A percentile compares a stretch with the other conserved stretches of the same genome.
phyloP scores from a whole-genome alignment of 2,329 filamentous ascomycete genomes.

The Cryphonectria japonica region DNA sequence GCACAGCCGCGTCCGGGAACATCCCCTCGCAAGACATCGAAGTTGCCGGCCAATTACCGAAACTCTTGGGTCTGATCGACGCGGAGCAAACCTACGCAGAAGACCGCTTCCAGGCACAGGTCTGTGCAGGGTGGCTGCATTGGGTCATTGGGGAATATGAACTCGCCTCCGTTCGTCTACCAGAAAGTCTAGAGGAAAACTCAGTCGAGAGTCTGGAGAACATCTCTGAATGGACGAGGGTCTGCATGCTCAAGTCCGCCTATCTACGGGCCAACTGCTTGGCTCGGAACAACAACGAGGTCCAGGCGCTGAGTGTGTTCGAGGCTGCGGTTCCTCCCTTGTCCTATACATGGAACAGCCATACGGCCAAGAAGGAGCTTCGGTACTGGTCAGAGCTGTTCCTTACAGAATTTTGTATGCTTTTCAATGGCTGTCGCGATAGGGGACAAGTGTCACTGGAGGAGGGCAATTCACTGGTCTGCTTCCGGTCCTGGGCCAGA shows the following conservation, averaged over 20 bases:
- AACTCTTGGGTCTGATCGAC: constrained; percentile 61
- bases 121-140: constrained; percentile 84
- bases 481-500: constrained; percentile 69
- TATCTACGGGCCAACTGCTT: constrained; percentile 75
- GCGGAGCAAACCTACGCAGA: constrained; percentile 57
- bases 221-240: constrained; percentile 75
- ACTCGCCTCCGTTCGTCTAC: constrained; percentile 63
- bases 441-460: constrained; percentile 54
- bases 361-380: constrained; percentile 65
- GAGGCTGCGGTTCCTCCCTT: constrained; percentile 68
- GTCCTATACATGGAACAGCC: constrained; percentile 53
- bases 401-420: constrained; percentile 73
- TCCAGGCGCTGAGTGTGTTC: constrained; percentile 69
- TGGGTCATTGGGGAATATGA: constrained; percentile 75
- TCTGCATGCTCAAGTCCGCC: constrained; percentile 77
- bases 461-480: constrained; percentile 57
- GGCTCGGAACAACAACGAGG: constrained; percentile 50
- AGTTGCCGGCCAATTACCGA: constrained; percentile 49
- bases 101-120: constrained; percentile 75
- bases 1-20: constrained; percentile 44
- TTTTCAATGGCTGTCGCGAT: constrained; percentile 64
- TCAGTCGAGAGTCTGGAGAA: constrained; percentile 56
- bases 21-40: constrained; percentile 50
- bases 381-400: constrained; percentile 79
- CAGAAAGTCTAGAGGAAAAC: constrained; percentile 62